These are phyloP conservation scores for Candida railenensis DNA, from an alignment of 805 yeast genomes.

Conservation along the genomic window DNA sequence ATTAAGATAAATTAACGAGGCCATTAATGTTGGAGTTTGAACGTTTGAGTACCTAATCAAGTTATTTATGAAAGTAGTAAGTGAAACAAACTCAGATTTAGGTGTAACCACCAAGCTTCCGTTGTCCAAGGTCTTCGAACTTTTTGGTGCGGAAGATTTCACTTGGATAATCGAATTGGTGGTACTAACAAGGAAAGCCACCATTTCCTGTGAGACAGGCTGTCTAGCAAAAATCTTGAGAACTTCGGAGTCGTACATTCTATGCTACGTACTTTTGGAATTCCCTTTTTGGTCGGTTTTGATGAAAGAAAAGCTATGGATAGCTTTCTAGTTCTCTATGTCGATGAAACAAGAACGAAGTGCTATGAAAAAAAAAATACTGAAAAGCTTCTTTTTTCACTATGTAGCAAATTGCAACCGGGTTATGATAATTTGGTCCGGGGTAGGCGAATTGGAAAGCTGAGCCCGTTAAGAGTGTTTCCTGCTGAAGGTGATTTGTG, in stretches of 20 bases:
- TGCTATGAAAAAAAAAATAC: not conserved
- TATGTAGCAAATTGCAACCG: not conserved
- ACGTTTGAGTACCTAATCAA: constrained; percentile 83
- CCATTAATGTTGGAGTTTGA: constrained; percentile 93
- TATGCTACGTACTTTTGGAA: no score
- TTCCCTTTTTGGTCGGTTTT: no score
- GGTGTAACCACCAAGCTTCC: constrained; percentile 20
- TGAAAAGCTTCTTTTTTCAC: not conserved
- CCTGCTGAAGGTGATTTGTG: no score
- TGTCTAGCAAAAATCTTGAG: constrained; percentile 52
- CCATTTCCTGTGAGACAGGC: constrained; percentile 59
- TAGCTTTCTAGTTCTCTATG: no score
- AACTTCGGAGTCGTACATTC: constrained; percentile 42
- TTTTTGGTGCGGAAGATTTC: constrained; percentile 25
- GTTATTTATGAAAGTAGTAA: constrained; percentile 65
- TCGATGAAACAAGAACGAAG: no score
- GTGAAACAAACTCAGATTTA: constrained; percentile 21
- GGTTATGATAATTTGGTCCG: not conserved
- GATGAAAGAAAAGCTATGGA: no score
- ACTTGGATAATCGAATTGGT: constrained; percentile 57
- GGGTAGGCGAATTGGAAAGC: no score
- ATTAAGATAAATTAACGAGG: constrained; percentile 79
- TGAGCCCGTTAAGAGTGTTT: no score
- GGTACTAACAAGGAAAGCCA: constrained; percentile 55
- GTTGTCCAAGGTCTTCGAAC: constrained; percentile 32